Percentiles rank a stretch among this genome's conserved stretches.
Evolutionary conservation across 164 flowering plant species (phyloP).

Genomic region (Nymphaea colorata): DNA sequence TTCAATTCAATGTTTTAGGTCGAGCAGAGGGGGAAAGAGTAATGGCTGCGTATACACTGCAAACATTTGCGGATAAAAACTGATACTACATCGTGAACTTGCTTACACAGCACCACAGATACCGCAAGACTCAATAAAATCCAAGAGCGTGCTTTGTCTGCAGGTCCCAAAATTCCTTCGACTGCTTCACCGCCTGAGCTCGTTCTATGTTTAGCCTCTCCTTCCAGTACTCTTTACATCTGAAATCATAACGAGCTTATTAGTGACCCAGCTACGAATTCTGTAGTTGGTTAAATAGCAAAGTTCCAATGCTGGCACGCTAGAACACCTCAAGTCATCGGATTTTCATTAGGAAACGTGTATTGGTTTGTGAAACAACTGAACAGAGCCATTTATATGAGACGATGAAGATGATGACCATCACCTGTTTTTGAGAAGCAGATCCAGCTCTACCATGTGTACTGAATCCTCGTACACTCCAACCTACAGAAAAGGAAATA

Average conservation of each 20-base stretch:
- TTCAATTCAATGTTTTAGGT: no score
- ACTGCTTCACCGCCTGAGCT: slow-evolving; percentile 37
- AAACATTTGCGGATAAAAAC: no score
- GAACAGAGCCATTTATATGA: not conserved
- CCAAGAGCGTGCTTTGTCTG: slow-evolving; percentile 50
- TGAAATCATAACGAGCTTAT: slow-evolving; percentile 6
- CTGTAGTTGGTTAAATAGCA: not conserved
- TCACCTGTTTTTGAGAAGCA: slow-evolving; percentile 56
- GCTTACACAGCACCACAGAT: no score
- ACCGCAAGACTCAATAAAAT: no score
- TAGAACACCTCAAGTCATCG: not conserved
- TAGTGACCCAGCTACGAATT: not conserved
- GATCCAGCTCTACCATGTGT: slow-evolving; percentile 48
- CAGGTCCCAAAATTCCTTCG: slow-evolving; percentile 54
- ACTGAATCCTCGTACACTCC: slow-evolving; percentile 57
- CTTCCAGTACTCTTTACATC: slow-evolving; percentile 56
- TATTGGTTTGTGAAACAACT: not conserved
- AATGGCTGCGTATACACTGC: no score
- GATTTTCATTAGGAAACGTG: not conserved
- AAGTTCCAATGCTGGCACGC: not conserved
- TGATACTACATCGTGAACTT: no score
- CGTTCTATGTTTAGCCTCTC: slow-evolving; percentile 50
- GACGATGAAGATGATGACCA: not conserved
- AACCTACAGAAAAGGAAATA: slow-evolving; percentile 24
- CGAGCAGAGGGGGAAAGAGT: no score